Conservation (phyloP, 179 eudicot species). For the Pouteria campechiana region DNA sequence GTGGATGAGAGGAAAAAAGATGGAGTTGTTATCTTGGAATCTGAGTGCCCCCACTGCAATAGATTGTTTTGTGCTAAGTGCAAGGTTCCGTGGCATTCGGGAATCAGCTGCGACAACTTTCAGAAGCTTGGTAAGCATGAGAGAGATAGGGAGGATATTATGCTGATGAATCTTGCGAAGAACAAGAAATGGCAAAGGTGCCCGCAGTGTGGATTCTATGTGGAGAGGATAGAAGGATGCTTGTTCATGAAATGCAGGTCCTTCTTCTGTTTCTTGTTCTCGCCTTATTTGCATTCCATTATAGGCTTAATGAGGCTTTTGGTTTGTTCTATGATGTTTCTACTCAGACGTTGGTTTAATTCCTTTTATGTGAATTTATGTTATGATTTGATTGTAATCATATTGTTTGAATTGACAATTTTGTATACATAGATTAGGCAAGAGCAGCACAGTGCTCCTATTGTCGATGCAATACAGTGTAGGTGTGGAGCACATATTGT, state of each 20-base stretch:
- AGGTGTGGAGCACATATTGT: too few species aligned
- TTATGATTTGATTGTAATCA: too few species aligned
- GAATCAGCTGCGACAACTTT: slow-evolving; percentile 38
- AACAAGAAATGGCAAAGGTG: slow-evolving; percentile 47
- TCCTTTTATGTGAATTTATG: too few species aligned
- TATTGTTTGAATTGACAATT: too few species aligned
- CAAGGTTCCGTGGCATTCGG: slow-evolving; percentile 59
- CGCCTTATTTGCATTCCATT: too few species aligned
- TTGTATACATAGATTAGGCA: too few species aligned
- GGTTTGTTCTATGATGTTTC: too few species aligned
- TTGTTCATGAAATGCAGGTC: slow-evolving; percentile 62
- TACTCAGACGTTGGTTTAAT: too few species aligned
- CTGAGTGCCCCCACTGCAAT: slow-evolving; percentile 51
- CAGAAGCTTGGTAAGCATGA: slow-evolving; percentile 28
- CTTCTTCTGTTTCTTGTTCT: background rate
- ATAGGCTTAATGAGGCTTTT: too few species aligned
- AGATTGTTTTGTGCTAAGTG: slow-evolving; percentile 62
- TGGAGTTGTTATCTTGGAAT: slow-evolving; percentile 7
- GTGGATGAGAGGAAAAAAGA: slow-evolving; percentile 26
- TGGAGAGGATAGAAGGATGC: slow-evolving; percentile 54
- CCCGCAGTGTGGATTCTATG: slow-evolving; percentile 47
- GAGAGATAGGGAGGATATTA: slow-evolving; percentile 29
- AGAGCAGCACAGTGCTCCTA: too few species aligned
- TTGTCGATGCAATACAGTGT: too few species aligned
- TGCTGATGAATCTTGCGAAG: slow-evolving; percentile 43